phyloP scores from a whole-genome alignment of 371 early-diverging fungal species.

The Mucor indicus region DNA sequence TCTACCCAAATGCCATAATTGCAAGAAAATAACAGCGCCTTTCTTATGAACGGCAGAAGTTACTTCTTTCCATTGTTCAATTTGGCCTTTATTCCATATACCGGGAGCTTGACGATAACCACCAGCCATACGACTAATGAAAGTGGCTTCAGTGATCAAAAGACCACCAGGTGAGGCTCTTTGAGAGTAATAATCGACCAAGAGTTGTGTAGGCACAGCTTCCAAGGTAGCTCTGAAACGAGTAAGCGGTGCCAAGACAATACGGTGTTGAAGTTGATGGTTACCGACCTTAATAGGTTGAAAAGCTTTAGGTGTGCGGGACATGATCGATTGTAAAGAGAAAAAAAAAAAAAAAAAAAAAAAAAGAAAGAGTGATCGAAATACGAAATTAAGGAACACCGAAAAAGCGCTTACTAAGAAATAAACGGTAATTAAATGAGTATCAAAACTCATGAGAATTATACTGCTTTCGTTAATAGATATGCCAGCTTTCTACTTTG shows the following conservation, averaged over 20 bases:
- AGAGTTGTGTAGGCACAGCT: constrained; percentile 34
- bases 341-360: too few relatives aligned
- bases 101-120: constrained; percentile 31
- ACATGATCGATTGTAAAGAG: not conserved
- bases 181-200: constrained; percentile 54
- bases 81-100: constrained; percentile 45
- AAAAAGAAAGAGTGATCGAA: too few relatives aligned
- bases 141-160: constrained; percentile 51
- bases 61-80: constrained; percentile 48
- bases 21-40: constrained; percentile 49
- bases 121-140: constrained; percentile 30
- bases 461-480: too few relatives aligned
- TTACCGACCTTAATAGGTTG: constrained; percentile 6
- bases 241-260: constrained; percentile 52
- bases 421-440: too few relatives aligned
- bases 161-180: constrained; percentile 52
- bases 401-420: too few relatives aligned
- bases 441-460: too few relatives aligned
- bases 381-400: too few relatives aligned
- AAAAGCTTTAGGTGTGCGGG: too few relatives aligned
- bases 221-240: constrained; percentile 30
- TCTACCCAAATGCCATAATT: constrained; percentile 50
- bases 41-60: constrained; percentile 53
- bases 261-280: constrained; percentile 32
- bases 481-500: too few relatives aligned